phyloP scores from a whole-genome alignment of 306 rosid species.

The Hippophae gyantsensis region DNA sequence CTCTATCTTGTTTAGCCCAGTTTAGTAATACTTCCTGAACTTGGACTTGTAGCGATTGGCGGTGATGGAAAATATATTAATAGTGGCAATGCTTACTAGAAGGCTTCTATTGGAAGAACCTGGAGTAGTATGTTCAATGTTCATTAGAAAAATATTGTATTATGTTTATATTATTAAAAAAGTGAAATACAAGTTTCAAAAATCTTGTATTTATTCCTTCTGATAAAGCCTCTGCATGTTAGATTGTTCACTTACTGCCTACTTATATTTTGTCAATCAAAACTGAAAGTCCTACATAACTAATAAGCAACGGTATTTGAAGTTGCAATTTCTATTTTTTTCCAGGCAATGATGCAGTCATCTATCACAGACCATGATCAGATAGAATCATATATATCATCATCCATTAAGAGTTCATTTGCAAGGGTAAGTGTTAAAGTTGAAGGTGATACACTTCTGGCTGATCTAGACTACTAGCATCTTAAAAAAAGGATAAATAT shows the following conservation, averaged over 20 bases:
- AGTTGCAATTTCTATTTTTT: constrained; percentile 13
- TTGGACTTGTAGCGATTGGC: constrained; percentile 45
- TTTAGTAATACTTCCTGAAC: constrained; percentile 18
- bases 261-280: neutral
- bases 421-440: constrained; percentile 65
- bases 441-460: constrained; percentile 16
- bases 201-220: neutral
- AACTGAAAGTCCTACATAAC: too few relatives aligned
- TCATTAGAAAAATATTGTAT: neutral
- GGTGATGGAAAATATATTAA: constrained; percentile 66
- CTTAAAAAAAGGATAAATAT: too few relatives aligned
- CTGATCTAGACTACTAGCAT: neutral
- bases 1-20: constrained; percentile 17
- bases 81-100: constrained; percentile 88
- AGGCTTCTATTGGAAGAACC: constrained; percentile 96
- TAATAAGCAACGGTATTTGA: constrained; percentile 2
- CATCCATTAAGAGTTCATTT: constrained; percentile 73
- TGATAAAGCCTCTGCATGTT: neutral
- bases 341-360: constrained; percentile 48
- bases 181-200: neutral
- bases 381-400: constrained; percentile 66
- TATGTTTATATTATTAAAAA: neutral
- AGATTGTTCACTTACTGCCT: neutral
- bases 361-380: constrained; percentile 77
- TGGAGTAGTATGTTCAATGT: constrained; percentile 39